Percentiles rank a stretch among this genome's conserved stretches.
Evolutionary conservation across 805 yeast genomes (phyloP).

Genomic region (Saturnispora zaruensis): DNA sequence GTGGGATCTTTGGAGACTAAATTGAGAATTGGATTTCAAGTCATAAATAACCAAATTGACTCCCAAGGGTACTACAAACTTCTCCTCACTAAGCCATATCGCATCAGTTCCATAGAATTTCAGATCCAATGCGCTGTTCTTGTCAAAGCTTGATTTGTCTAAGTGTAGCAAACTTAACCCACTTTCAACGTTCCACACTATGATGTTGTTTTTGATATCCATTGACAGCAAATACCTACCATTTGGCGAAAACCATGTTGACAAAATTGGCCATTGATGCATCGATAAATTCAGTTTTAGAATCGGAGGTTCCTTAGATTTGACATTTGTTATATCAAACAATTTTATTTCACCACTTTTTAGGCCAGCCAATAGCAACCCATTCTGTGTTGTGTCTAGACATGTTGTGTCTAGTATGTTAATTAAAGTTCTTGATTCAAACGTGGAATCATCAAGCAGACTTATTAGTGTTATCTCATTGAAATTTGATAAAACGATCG

Average conservation of each 20-base stretch:
- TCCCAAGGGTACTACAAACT: conserved; percentile 53
- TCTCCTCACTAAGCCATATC: conserved; percentile 64
- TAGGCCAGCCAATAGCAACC: background rate
- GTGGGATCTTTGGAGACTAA: background rate
- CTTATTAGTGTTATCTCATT: background rate
- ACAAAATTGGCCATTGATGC: conserved; percentile 47
- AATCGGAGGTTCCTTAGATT: conserved; percentile 17
- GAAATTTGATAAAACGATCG: conserved; percentile 13
- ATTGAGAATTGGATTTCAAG: background rate
- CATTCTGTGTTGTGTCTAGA: background rate
- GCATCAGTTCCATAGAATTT: conserved; percentile 42
- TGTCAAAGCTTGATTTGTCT: conserved; percentile 22
- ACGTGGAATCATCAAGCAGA: background rate
- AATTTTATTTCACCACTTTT: conserved; percentile 65
- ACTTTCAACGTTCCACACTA: conserved; percentile 59
- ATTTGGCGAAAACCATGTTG: conserved; percentile 51
- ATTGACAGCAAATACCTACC: conserved; percentile 49
- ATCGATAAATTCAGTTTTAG: conserved; percentile 46
- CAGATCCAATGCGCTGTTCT: conserved; percentile 12
- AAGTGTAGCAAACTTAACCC: conserved; percentile 43
- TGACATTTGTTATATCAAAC: conserved; percentile 42
- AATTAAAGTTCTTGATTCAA: background rate
- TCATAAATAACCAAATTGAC: background rate
- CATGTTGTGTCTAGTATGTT: background rate
- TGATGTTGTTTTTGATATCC: conserved; percentile 45